Evolutionary conservation across 2,329 filamentous ascomycete species (phyloP), one percentile per base, ranked within the genome.

Genomic region (Diaporthe destruens): DNA sequence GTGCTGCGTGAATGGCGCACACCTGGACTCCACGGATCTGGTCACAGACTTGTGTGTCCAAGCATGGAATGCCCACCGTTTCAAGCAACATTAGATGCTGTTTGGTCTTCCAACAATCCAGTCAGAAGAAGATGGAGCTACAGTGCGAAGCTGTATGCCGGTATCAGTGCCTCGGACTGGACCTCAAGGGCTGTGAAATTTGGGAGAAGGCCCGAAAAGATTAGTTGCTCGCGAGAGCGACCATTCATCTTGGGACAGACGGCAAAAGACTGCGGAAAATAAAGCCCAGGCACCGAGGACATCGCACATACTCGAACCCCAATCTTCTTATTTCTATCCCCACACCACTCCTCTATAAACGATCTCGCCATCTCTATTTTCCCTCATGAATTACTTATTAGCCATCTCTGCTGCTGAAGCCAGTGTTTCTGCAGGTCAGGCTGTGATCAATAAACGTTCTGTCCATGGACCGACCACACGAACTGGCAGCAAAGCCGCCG

Each of bases 401-500:
- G n/a, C n/a, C n/a, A 51, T 11, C 14, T 68, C 34, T 6, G 36
- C 34, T 44, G 23, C 36, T 29, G 29, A 29, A 39, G 36, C 36
- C 34, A 7, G 23, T 11, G 1, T 9, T 1, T 42, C 25, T 12
- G 8, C 20, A 18, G 25, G 18, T 71, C 49, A 55, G 29, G 2
- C 25, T 6, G 69, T 49, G 34, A 0, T 20, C 18, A 71, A 56
- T 7, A 34, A 63, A 36, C 9, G 18, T 25, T 65, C 47, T 65
- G 65, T 55, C 56, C 56, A 71, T 23, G 69, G 57, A 14, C 57
- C 69, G 8, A 71, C 49, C 34, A 71, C n/a, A 4, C 69, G 69
- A 14, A 71, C 36, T 16, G 69, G 69, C 25, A 71, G 57, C 49
- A 71, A 71, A 39, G 69, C 57, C 23, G 69, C 49, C 36, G 49